phyloP scores from a whole-genome alignment of 2,329 filamentous ascomycete species.

The Talaromyces sp. region DNA sequence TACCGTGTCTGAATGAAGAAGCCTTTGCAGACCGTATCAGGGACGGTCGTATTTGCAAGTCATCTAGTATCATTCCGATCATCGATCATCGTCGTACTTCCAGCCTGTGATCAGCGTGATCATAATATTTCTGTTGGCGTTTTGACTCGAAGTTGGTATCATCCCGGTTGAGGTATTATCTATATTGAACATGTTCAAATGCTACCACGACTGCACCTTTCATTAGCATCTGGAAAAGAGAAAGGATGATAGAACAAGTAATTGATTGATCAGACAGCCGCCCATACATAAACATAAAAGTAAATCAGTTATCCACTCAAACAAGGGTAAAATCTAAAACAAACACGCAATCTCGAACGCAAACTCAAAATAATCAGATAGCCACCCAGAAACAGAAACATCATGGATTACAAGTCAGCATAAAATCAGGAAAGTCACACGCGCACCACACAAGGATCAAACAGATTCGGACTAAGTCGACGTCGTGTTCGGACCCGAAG shows the following conservation, averaged over 20 bases:
- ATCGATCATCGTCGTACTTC: neutral
- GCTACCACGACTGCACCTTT: neutral
- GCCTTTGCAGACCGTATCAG: neutral
- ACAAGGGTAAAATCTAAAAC: slow-evolving; percentile 16
- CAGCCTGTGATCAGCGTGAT: neutral
- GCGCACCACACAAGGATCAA: slow-evolving; percentile 8
- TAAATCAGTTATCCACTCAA: slow-evolving; percentile 31
- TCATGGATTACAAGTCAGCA: slow-evolving; percentile 14
- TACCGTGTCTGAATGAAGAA: neutral
- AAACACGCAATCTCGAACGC: slow-evolving; percentile 10
- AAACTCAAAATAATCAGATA: slow-evolving; percentile 23
- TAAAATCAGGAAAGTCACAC: slow-evolving; percentile 15
- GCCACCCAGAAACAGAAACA: slow-evolving; percentile 21
- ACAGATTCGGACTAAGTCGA: neutral
- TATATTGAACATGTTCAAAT: neutral
- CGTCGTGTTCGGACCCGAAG: neutral
- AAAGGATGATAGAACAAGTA: neutral
- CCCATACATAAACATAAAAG: slow-evolving; percentile 28
- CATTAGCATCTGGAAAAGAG: neutral
- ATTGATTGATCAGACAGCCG: slow-evolving; percentile 40
- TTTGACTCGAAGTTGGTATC: neutral
- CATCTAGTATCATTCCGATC: neutral
- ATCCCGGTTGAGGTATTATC: neutral
- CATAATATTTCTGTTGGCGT: neutral
- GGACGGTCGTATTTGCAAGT: neutral